Base-by-base conservation (phyloP, 2,329 filamentous ascomycete genomes). In the Exserohilum rostratum region DNA sequence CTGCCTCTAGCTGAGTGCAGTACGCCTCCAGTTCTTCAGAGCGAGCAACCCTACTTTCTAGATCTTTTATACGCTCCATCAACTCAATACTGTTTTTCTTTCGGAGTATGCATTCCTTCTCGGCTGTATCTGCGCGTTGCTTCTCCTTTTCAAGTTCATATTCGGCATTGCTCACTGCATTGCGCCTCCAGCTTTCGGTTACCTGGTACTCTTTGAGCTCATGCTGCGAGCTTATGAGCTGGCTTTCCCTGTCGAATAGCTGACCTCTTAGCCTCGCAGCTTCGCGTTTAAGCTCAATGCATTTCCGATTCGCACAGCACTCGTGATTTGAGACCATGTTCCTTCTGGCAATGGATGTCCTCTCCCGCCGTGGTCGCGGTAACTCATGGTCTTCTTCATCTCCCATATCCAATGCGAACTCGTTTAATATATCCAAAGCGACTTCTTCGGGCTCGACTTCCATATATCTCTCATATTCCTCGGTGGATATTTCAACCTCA, bases 171-270 rank as follows among this genome's bases (percentile, higher is more conserved):
- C 27, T 5, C n/a, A 45, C 34, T 6, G 42, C 22, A 3, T 31
- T 35, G 2, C 35, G 17, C 1, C 40, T 30, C 6, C 22, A 7
- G 13, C 29, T 12, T 27, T 40, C 42, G 2, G n/a, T 46, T 20
- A 40, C 5, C 11, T 55, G 46, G 33, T 46, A 35, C 18, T 51
- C 47, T 13, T 33, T 37, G 13, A 46, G 34, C 0, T 50, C 22
- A 3, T 22, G 22, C 3, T 51, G 40, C 6, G 29, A 20, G 17
- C 40, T 31, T 7, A 42, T 3, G 12, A 51, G 42, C 12, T 55
- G 46, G n/a, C 22, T 42, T 13, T 34, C 11, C 40, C 45, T 51
- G 17, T 51, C 40, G 9, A 46, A 51, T 5, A 51, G 40, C 6
- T 40, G 3, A 2, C 30, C 34, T 17, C 42, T 29, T 0, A 51